A percentile compares a stretch with the other conserved stretches of the same genome.
Conservation (phyloP, 73 alveolate species). For the Blepharisma stoltei region DNA sequence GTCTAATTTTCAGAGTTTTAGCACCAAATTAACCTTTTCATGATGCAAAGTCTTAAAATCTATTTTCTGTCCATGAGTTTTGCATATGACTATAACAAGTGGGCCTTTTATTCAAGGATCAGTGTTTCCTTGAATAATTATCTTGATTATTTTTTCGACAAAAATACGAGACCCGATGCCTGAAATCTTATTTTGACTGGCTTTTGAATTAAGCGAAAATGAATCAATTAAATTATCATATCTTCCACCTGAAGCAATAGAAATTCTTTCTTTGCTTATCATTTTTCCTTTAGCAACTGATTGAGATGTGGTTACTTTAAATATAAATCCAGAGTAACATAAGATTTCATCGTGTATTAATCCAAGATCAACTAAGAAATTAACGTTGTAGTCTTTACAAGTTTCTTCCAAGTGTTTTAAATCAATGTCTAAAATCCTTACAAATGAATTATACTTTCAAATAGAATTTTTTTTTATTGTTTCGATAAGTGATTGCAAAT, state of each 20-base stretch:
- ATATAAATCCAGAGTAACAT: slow-evolving; percentile 28
- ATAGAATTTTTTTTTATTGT: not conserved
- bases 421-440: not conserved
- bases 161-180: slow-evolving; percentile 7
- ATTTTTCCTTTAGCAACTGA: not conserved
- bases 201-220: not conserved
- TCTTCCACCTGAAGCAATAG: slow-evolving; percentile 27
- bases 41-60: not conserved
- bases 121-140: not conserved
- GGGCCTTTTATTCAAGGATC: not conserved
- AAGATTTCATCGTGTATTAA: not conserved
- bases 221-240: slow-evolving; percentile 18
- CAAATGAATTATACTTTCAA: not conserved
- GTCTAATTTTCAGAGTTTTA: slow-evolving; percentile 3
- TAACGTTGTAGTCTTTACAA: not conserved
- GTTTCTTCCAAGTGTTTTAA: not conserved
- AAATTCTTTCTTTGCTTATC: not conserved
- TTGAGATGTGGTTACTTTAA: not conserved
- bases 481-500: not conserved
- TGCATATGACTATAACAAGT: not conserved
- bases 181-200: not conserved
- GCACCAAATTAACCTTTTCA: not conserved
- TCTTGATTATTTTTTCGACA: not conserved
- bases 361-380: not conserved
- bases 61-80: not conserved